These are phyloP conservation scores for Colletotrichum sp. DNA, from an alignment of 2,329 filamentous ascomycete genomes.

Conservation along the genomic window DNA sequence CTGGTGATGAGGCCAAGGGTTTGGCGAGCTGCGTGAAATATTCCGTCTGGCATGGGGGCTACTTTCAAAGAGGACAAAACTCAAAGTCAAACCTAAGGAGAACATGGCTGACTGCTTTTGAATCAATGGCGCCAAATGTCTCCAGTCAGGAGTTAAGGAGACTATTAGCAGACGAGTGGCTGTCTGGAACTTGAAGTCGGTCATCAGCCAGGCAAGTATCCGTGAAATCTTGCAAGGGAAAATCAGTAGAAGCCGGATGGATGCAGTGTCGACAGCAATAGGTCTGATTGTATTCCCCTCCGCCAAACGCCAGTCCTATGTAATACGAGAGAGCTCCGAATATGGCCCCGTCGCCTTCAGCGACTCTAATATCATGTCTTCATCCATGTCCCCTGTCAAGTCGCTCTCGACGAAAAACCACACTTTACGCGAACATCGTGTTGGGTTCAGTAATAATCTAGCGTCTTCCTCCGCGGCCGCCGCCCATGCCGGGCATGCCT, in stretches of 20 bases:
- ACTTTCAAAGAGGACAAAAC: no score
- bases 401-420: neutral
- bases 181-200: no score
- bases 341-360: neutral
- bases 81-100: no score
- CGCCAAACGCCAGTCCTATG: slow-evolving; percentile 12
- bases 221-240: fast-evolving
- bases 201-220: no score
- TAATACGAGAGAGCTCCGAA: neutral
- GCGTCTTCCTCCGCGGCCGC: slow-evolving; percentile 64
- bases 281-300: slow-evolving; percentile 21
- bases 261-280: neutral
- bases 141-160: no score
- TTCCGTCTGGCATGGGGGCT: fast-evolving
- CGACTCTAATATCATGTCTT: neutral
- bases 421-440: neutral
- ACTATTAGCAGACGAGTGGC: no score
- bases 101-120: no score
- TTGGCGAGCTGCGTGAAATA: neutral
- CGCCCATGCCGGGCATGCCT: slow-evolving; percentile 74
- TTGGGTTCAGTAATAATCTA: slow-evolving; percentile 59
- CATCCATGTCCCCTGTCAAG: neutral
- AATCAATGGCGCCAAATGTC: no score
- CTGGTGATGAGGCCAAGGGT: neutral
- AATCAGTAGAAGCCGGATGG: neutral